Evolutionary conservation across 345 rosid genomes (phyloP).

Genomic region (Aquilaria sinensis): DNA sequence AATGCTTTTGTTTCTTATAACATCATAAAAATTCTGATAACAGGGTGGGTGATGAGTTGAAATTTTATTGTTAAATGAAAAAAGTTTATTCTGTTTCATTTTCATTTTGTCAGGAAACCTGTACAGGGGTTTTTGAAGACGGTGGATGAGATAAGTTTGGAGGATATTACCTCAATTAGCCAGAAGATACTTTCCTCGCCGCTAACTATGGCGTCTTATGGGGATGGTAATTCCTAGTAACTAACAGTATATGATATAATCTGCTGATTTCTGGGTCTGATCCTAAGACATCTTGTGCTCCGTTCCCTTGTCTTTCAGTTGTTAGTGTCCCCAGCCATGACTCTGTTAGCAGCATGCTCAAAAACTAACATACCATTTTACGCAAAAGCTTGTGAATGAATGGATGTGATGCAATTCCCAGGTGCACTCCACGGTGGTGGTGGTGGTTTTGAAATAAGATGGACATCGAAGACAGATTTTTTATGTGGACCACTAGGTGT

Average conservation of each 20-base stretch:
- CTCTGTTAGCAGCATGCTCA: slow-evolving; percentile 49
- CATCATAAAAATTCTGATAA: no score
- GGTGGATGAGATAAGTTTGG: slow-evolving; percentile 54
- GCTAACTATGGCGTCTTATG: slow-evolving; percentile 79
- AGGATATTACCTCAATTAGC: slow-evolving; percentile 48
- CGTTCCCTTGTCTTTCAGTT: slow-evolving; percentile 35
- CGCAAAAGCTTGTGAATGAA: no score
- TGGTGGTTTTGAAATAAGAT: no score
- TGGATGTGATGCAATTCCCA: not conserved
- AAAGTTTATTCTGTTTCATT: no score
- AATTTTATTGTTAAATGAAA: no score
- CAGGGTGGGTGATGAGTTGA: no score
- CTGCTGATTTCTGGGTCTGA: not conserved
- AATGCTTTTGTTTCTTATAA: no score
- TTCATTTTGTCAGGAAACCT: slow-evolving; percentile 49
- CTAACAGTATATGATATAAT: not conserved
- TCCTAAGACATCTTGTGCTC: not conserved
- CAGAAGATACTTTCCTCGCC: slow-evolving; percentile 64
- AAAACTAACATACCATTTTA: slow-evolving; percentile 6
- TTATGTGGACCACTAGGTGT: no score
- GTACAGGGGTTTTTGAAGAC: slow-evolving; percentile 59
- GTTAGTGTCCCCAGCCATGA: slow-evolving; percentile 62
- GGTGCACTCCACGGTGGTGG: no score
- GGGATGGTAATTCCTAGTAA: slow-evolving; percentile 51
- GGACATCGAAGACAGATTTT: no score